These are phyloP conservation scores for Bipolaris zeicola DNA, from an alignment of 2,329 filamentous ascomycete species.

Conservation along the genomic window DNA sequence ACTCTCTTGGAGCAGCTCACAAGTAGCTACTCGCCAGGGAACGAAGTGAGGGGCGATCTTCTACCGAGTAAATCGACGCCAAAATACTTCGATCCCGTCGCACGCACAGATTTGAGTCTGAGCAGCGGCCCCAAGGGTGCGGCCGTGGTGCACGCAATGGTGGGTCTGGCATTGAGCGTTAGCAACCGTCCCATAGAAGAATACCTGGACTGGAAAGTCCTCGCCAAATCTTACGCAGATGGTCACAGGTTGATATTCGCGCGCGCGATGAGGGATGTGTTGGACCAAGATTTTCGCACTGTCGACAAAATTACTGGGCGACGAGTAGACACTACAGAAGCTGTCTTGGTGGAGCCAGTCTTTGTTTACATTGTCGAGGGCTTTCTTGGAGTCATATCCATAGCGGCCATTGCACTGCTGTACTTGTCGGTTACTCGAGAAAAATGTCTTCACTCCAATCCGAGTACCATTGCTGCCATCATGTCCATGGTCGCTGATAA, in stretches of 20 bases:
- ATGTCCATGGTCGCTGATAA: slow-evolving; percentile 30
- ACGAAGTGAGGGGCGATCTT: slow-evolving; percentile 6
- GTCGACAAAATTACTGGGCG: slow-evolving; percentile 19
- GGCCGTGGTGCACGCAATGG: slow-evolving; percentile 31
- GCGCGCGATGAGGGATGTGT: slow-evolving; percentile 41
- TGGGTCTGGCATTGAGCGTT: slow-evolving; percentile 47
- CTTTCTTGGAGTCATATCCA: slow-evolving; percentile 34
- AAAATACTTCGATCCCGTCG: slow-evolving; percentile 9
- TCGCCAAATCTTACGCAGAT: slow-evolving; percentile 46
- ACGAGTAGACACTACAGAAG: slow-evolving; percentile 29
- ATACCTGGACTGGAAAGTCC: slow-evolving; percentile 41
- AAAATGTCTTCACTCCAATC: slow-evolving; percentile 39
- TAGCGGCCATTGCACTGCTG: slow-evolving; percentile 31
- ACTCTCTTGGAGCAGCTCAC: slow-evolving; percentile 46
- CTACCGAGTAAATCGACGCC: slow-evolving; percentile 19
- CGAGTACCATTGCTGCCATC: slow-evolving; percentile 44
- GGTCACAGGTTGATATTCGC: slow-evolving; percentile 54
- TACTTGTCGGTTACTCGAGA: slow-evolving; percentile 26
- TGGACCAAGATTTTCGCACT: slow-evolving; percentile 17
- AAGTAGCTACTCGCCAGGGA: slow-evolving; percentile 1
- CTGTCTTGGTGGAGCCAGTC: slow-evolving; percentile 46
- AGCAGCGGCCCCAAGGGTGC: background rate
- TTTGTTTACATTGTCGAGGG: slow-evolving; percentile 49
- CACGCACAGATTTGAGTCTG: slow-evolving; percentile 16
- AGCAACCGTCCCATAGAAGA: slow-evolving; percentile 31